Base-by-base conservation (phyloP, 2,329 filamentous ascomycete genomes). In the Colletotrichum noveboracense region DNA sequence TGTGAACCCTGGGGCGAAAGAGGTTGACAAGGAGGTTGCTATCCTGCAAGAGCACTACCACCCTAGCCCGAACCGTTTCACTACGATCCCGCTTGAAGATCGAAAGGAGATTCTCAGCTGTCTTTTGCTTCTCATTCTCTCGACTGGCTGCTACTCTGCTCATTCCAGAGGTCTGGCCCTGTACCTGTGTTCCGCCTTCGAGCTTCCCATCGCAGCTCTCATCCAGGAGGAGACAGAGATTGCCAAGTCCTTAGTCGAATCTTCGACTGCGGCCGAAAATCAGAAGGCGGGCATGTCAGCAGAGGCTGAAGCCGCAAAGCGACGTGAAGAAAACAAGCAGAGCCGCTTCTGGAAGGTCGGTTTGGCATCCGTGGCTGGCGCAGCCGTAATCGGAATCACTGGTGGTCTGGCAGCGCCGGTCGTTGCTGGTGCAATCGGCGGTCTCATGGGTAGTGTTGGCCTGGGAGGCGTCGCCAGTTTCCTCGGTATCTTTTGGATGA, bases 341-440 rank as follows among this genome's bases (percentile, higher is more conserved):
- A 89, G 91, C 24, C 89, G 96, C 10, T 94, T 94, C 82, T 98
- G 95, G 95, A 98, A 98, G 82, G 95, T 98, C 24, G 95, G 96
- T 0, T 88, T 98, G 30, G 96, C 96, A 0, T 95, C 94, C 10
- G 95, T 97, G 0, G 96, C 95, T 1, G 96, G 96, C 13, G 96
- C 96, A 2, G 95, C 94, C 0, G 87, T 98, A 2, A 96, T 98
- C n/a, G 96, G 96, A 7, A 91, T 98, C 5, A 98, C 96, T 0
- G 96, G 96, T 21, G 96, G 96, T 3, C 88, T 98, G n/a, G 96
- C 96, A 1, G 96, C 96, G 1, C 96, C 96, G 0, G 88, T 98
- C 0, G 93, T 98, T 16, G 96, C 96, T 6, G 96, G 95, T 6
- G 95, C 95, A 0, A 89, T 98, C 16, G 96, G 96, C 4, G 93